These are phyloP conservation scores for Pneumocystis sp. DNA, from an alignment of 1,139 yeast species.

Conservation along the genomic window DNA sequence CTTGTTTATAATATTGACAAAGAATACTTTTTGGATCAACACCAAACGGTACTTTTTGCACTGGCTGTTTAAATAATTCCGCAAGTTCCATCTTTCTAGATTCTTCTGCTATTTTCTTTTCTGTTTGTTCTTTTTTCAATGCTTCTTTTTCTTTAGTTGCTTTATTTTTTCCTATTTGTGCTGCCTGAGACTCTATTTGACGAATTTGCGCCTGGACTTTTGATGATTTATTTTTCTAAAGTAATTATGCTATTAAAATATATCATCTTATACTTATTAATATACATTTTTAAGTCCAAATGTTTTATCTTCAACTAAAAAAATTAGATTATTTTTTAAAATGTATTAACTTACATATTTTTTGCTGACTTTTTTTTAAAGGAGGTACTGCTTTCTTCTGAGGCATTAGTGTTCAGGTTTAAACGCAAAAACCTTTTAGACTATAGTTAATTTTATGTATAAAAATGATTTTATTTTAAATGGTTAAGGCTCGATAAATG, in stretches of 20 bases:
- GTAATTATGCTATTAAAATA: not conserved
- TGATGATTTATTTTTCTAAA: slow-evolving; percentile 67
- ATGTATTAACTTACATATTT: not conserved
- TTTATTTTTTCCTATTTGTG: slow-evolving; percentile 25
- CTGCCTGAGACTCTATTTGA: slow-evolving; percentile 61
- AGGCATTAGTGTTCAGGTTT: not conserved
- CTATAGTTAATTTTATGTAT: not conserved
- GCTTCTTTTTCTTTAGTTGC: slow-evolving; percentile 51
- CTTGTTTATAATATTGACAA: slow-evolving; percentile 83
- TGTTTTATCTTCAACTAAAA: slow-evolving; percentile 59
- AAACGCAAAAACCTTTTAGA: not conserved
- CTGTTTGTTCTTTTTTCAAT: slow-evolving; percentile 55
- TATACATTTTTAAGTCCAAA: slow-evolving; percentile 70
- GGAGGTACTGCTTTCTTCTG: not conserved
- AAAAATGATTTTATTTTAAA: not conserved
- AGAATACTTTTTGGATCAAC: slow-evolving; percentile 92
- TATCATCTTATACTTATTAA: not conserved
- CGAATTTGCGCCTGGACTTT: slow-evolving; percentile 76
- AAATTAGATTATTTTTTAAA: not conserved
- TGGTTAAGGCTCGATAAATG: not conserved
- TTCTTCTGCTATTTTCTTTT: slow-evolving; percentile 84
- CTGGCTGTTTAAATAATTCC: slow-evolving; percentile 48
- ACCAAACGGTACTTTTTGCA: slow-evolving; percentile 88
- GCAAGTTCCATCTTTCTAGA: slow-evolving; percentile 79
- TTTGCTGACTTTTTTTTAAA: not conserved